Evolutionary conservation across 495 filamentous ascomycete genomes (phyloP).

Genomic region (Zalerion maritima): DNA sequence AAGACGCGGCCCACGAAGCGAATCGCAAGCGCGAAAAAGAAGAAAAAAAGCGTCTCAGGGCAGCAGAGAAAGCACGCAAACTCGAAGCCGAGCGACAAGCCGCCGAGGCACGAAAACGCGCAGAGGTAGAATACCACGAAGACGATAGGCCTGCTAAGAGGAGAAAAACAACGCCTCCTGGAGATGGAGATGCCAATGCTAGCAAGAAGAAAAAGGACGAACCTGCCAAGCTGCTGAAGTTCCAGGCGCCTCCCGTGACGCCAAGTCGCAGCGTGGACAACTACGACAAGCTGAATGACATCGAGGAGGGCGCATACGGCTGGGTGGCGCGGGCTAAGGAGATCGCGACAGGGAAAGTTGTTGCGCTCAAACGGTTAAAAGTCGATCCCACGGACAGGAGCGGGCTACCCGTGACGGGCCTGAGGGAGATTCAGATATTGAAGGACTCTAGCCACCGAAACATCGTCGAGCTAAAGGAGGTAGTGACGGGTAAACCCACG

Average conservation of each 20-base stretch:
- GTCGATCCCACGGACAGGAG: constrained; percentile 63
- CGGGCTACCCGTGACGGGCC: constrained; percentile 82
- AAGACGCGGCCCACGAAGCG: constrained; percentile 56
- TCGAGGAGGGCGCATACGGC: constrained; percentile 93
- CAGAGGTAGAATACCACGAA: constrained; percentile 21
- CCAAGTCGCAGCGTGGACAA: constrained; percentile 72
- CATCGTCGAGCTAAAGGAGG: constrained; percentile 66
- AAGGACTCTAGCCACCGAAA: constrained; percentile 49
- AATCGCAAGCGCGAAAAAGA: constrained; percentile 77
- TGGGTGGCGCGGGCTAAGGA: constrained; percentile 82
- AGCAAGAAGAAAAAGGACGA: constrained; percentile 11
- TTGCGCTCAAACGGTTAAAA: constrained; percentile 91
- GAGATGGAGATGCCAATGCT: constrained; percentile 12
- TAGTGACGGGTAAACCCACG: constrained; percentile 62
- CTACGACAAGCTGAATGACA: constrained; percentile 87
- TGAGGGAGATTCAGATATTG: constrained; percentile 65
- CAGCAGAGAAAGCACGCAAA: constrained; percentile 67
- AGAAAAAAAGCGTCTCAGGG: constrained; percentile 71
- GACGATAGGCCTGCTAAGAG: constrained; percentile 36
- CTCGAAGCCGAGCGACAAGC: constrained; percentile 42
- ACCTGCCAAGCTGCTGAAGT: constrained; percentile 45
- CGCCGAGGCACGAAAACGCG: constrained; percentile 25
- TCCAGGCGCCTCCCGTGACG: constrained; percentile 53
- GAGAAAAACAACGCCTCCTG: constrained; percentile 25
- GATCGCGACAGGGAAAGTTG: constrained; percentile 64